Evolutionary conservation across 2,329 filamentous ascomycete species (phyloP).

Genomic region (Monilinia fructigena): DNA sequence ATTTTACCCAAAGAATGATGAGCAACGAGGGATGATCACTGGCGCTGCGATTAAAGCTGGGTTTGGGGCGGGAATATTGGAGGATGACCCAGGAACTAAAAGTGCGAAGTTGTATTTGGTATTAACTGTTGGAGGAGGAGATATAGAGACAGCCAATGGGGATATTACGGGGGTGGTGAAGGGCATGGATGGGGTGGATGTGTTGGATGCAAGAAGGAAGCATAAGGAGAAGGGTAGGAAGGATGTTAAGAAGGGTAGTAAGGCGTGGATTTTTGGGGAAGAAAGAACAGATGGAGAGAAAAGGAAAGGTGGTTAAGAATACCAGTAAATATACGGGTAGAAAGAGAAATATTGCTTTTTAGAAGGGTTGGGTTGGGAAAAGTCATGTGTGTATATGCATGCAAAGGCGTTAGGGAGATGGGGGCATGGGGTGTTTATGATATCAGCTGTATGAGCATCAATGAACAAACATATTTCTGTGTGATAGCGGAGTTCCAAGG

Average conservation of each 20-base stretch:
- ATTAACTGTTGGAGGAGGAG: slow-evolving; percentile 74
- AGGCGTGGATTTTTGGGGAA: slow-evolving; percentile 79
- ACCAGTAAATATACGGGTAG: slow-evolving; percentile 92
- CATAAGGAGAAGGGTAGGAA: slow-evolving; percentile 48
- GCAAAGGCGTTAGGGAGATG: slow-evolving; percentile 35
- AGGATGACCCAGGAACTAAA: slow-evolving; percentile 96
- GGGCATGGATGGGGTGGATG: slow-evolving; percentile 84
- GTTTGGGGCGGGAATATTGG: slow-evolving; percentile 90
- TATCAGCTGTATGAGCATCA: slow-evolving; percentile 15
- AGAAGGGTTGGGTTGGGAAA: slow-evolving; percentile 29
- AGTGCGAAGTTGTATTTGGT: slow-evolving; percentile 96
- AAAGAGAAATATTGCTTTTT: slow-evolving; percentile 79
- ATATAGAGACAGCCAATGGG: slow-evolving; percentile 47
- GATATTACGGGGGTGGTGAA: slow-evolving; percentile 90
- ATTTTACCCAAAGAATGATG: slow-evolving; percentile 96
- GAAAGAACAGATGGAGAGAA: slow-evolving; percentile 90
- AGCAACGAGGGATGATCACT: slow-evolving; percentile 88
- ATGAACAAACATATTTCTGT: slow-evolving; percentile 1
- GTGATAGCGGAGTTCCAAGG: not conserved
- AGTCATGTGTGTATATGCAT: slow-evolving; percentile 26
- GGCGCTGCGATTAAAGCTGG: slow-evolving; percentile 87
- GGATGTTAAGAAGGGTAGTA: slow-evolving; percentile 75
- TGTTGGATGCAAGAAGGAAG: slow-evolving; percentile 66
- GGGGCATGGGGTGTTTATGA: slow-evolving; percentile 26
- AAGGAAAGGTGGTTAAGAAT: slow-evolving; percentile 91